Percentiles rank a stretch among this genome's conserved stretches.
Conservation (phyloP, 805 yeast genomes). For the Lipomyces oligophaga region DNA sequence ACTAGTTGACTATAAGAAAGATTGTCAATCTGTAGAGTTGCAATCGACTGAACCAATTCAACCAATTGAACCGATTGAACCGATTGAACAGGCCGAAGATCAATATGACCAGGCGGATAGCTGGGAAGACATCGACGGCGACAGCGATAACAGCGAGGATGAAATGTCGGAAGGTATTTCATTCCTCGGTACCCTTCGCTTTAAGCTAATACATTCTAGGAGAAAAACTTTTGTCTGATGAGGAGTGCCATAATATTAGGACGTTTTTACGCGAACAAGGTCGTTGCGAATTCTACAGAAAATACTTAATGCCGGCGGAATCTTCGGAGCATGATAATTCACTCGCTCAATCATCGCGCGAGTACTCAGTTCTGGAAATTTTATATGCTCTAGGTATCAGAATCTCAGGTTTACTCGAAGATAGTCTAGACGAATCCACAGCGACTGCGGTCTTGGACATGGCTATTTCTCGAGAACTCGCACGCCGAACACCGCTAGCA, state of each 20-base stretch:
- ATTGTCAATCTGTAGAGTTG: neutral
- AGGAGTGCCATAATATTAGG: conserved; percentile 5
- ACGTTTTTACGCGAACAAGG: conserved; percentile 16
- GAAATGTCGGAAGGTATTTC: neutral
- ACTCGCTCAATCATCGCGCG: neutral
- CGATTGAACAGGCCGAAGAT: no score
- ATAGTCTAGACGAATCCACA: conserved; percentile 44
- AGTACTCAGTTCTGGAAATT: conserved; percentile 26
- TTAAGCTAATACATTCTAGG: no score
- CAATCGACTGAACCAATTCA: no score
- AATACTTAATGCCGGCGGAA: conserved; percentile 3
- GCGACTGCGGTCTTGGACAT: conserved; percentile 37
- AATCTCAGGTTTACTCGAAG: conserved; percentile 30
- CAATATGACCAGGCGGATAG: no score
- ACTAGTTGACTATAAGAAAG: neutral
- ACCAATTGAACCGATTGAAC: no score
- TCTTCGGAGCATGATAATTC: neutral
- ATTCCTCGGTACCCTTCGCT: no score
- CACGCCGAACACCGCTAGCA: conserved; percentile 53
- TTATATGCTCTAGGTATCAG: conserved; percentile 24
- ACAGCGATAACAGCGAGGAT: neutral
- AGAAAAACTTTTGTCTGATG: conserved; percentile 2
- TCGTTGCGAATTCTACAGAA: conserved; percentile 6
- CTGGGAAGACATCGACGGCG: no score
- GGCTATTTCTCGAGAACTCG: conserved; percentile 61